phyloP scores from a whole-genome alignment of 306 rosid species.

The Ceratonia siliqua region DNA sequence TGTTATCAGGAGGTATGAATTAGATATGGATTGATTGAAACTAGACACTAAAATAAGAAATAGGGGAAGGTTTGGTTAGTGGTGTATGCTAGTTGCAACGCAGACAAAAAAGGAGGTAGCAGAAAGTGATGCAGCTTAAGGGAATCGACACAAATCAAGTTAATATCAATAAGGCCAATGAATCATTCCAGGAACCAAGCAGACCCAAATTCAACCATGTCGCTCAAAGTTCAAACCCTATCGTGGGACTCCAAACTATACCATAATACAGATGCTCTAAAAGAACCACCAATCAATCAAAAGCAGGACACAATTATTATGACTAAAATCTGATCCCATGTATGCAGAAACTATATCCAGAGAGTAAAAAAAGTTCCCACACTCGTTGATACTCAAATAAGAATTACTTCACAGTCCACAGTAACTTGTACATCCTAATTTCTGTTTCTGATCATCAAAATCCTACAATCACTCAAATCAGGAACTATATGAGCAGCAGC shows the following conservation, averaged over 20 bases:
- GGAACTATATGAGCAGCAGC: constrained; percentile 25
- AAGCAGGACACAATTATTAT: constrained; percentile 28
- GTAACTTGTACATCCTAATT: constrained; percentile 20
- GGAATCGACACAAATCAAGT: not conserved
- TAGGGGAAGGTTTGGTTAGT: not conserved
- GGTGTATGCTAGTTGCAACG: no score
- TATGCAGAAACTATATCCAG: no score
- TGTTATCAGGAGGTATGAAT: not conserved
- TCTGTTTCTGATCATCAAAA: constrained; percentile 9
- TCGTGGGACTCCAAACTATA: no score
- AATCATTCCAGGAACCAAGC: constrained; percentile 11
- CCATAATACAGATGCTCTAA: not conserved
- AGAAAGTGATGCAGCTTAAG: constrained; percentile 14
- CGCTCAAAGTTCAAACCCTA: constrained; percentile 42
- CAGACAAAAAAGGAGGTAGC: constrained; percentile 16
- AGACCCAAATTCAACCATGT: not conserved
- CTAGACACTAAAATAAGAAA: not conserved
- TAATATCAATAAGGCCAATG: not conserved
- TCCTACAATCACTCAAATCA: constrained; percentile 21
- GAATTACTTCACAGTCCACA: constrained; percentile 24
- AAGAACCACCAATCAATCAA: constrained; percentile 17
- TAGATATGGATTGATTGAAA: not conserved
- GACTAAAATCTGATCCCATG: constrained; percentile 2
- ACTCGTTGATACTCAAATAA: constrained; percentile 19
- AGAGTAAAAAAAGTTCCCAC: not conserved